Conservation (phyloP, 352 stramenopile genomes). For the Thraustochytrium striatum region DNA sequence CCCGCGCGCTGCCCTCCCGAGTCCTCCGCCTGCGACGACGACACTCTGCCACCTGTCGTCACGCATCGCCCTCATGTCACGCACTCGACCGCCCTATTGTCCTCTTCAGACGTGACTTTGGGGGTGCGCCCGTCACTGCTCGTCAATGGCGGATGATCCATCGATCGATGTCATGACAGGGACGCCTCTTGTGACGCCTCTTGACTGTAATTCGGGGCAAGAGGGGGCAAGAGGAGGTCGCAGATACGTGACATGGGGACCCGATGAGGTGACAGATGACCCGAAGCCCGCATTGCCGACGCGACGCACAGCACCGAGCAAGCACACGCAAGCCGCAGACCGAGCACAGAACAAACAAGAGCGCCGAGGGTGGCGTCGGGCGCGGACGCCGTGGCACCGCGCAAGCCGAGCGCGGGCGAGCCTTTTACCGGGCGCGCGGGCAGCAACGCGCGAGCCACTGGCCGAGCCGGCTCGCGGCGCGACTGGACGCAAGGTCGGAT, state of each 20-base stretch:
- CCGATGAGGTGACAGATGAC: too few relatives aligned
- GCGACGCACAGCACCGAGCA: too few relatives aligned
- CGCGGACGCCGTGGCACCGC: background rate
- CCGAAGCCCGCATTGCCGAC: too few relatives aligned
- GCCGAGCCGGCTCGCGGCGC: too few relatives aligned
- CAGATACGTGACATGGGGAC: too few relatives aligned
- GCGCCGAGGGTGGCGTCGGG: background rate
- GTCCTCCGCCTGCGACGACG: background rate
- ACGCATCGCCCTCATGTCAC: background rate
- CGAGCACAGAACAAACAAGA: background rate
- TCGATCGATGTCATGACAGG: background rate
- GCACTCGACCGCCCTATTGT: background rate
- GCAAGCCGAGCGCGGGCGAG: background rate
- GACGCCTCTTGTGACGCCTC: background rate
- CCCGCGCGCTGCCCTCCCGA: background rate
- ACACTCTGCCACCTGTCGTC: too few relatives aligned
- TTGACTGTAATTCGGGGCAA: background rate
- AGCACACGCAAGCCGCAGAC: too few relatives aligned
- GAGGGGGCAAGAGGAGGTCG: too few relatives aligned
- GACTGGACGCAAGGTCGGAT: background rate
- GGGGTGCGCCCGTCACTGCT: background rate
- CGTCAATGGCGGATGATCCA: background rate
- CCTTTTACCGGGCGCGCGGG: background rate
- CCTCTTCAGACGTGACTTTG: background rate
- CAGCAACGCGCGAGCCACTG: background rate